Evolutionary conservation across 352 stramenopile genomes (phyloP).

Genomic region (Pythium sp.): DNA sequence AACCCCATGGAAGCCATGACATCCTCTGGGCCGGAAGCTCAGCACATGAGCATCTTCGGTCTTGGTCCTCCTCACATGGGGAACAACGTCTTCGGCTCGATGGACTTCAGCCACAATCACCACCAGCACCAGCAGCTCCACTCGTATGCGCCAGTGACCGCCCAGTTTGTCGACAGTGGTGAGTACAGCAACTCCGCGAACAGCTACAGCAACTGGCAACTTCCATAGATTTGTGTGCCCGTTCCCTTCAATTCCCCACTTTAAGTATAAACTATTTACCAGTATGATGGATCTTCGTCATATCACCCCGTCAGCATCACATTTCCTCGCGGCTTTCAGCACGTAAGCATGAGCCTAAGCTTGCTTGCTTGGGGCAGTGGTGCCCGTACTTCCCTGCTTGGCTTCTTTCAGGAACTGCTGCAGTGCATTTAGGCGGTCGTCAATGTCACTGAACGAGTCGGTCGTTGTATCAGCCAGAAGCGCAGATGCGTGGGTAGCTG

Average conservation of each 20-base stretch:
- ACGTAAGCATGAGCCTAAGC: background rate
- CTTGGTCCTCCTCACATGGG: background rate
- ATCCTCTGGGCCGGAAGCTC: background rate
- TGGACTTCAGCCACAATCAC: conserved; percentile 10
- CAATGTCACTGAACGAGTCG: conserved; percentile 84
- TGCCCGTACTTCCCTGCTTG: conserved; percentile 41
- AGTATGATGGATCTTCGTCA: background rate
- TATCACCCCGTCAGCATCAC: background rate
- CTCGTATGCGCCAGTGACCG: conserved; percentile 1
- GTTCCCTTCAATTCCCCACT: background rate
- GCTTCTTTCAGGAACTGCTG: conserved; percentile 82
- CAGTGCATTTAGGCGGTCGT: conserved; percentile 76
- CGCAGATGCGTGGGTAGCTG: conserved; percentile 14
- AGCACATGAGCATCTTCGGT: conserved; percentile 1
- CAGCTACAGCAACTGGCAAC: conserved; percentile 14
- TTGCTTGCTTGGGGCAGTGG: background rate
- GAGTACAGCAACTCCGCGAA: conserved; percentile 1
- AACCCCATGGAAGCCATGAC: conserved; percentile 35
- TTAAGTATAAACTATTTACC: conserved; percentile 9
- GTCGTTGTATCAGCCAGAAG: conserved; percentile 58
- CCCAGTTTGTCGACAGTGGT: conserved; percentile 2
- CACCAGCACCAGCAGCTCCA: conserved; percentile 8
- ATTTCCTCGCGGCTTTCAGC: background rate
- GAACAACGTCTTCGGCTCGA: background rate
- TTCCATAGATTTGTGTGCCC: conserved; percentile 3